Base-by-base conservation (phyloP, 1,139 yeast species). In the Magnusiomyces suaveolens region DNA sequence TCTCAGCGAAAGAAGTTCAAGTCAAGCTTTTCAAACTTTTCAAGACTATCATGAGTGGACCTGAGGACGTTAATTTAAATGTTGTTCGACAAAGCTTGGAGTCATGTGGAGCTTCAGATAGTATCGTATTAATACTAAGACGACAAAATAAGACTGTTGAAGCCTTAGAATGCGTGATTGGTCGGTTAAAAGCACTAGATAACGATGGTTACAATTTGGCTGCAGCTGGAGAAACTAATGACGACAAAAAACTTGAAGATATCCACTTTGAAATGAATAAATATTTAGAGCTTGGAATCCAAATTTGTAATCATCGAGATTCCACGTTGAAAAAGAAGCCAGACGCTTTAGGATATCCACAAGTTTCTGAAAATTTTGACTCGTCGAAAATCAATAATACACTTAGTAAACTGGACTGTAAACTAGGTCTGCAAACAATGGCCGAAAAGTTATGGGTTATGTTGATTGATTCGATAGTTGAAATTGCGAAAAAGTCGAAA, bases 101-200 rank as follows among this genome's bases (percentile, higher is more conserved):
- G 16, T 63, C 57, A 25, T 50, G 61, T 10, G 60, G 62, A 6
- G 63, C 64, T 14, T 60, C 65, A 2, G 72, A 69, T 50, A 62
- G 67, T 2, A 58, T 70, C 23, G 64, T 66, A 2, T 44, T 64
- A 18, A 49, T 70, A 4, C 56, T 70, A 33, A 43, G 60, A 33
- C 58, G 70, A 2, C 63, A 59, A 48, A 60, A 57, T 3, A 61
- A 70, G 12, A 52, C 59, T 6, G 50, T 63, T 0, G 73, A 70
- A 52, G 72, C 72, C 0, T 59, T 70, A 64, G 64, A 67, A n/a
- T 66, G 69, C 52, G 52, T 68, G 32, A 55, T 65, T 2, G 66
- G 68, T 41, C 62, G 66, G 43, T 38, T 69, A 4, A 50, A 60
- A 23, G 58, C 55, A 26, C 52, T 64, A 29, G 60, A 61, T 39